Evolutionary conservation across 306 rosid genomes (phyloP), one percentile per base, ranked within the genome.

Genomic region (Inga leiocalycina): DNA sequence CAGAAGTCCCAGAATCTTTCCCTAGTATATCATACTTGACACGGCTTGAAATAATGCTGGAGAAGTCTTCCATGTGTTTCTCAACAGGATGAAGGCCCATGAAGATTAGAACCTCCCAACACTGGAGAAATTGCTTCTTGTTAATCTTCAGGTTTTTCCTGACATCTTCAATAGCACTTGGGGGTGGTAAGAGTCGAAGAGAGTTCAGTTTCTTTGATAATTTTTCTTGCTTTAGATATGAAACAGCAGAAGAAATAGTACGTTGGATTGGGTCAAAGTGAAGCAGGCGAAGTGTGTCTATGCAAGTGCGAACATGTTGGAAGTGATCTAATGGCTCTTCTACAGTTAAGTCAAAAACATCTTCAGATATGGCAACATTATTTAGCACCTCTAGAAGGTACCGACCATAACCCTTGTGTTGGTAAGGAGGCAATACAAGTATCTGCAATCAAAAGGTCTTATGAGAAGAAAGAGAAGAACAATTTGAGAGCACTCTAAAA

Each of bases 281-380:
- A 41, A 83, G 91, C 87, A 96, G 89, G 80, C 97, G 94, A 62
- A 67, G 85, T 1, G 88, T 72, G 69, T 96, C 98, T 24, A 93
- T 76, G 79, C 94, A 91, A n/a, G 97, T 87, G 43, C 98, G 98
- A 35, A 95, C 84, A 77, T 82, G 91, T 84, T 92, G 97, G 82
- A 95, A 89, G 78, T 90, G 84, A 85, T 94, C 97, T 79, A 95
- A 54, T 4, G 99, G 99, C 85, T 96, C 99, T 91, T 96, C 99
- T 46, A 96, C 90, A 6, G 98, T 93, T 48, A 96, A 79, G 84
- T 96, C 97, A 52, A 82, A 87, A 71, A 92, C 90, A 74, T 96
- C 87, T 90, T 93, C 99, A 43, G 93, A 85, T 73, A 90, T 51
- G 51, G 94, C 93, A 69, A 91, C 92, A 76, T 87, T 85, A 81